Evolutionary conservation across 2,329 filamentous ascomycete genomes (phyloP), one percentile per base, ranked within the genome.

Genomic region (Xylaria sp.): DNA sequence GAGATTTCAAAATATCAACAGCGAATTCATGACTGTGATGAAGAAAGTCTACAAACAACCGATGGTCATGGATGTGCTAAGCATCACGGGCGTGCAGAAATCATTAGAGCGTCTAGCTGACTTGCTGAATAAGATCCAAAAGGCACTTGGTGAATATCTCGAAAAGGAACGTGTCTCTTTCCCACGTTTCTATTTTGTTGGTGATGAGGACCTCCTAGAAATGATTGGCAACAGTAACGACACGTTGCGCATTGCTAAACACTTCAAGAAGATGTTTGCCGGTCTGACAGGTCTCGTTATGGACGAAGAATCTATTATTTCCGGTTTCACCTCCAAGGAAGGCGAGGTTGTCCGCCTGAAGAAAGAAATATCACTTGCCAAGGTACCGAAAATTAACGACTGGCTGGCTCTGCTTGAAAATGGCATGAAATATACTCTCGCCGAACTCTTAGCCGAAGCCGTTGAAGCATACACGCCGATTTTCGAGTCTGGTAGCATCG

Each of bases 241-340:
- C 78, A 97, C 95, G 10, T 84, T 96, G 69, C 94, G 96, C 64
- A 97, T 99, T 74, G 94, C 96, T 49, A 99, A 99, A 80, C 97
- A 99, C 83, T 94, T 99, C 85, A 95, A 97, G 80, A 99, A 99
- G 86, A 99, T 99, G 96, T 99, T 99, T 85, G 96, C 97, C 72
- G 96, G 96, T 71, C 86, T 99, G 57, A 95, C 92, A 4, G 96
- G 96, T 3, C 87, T 99, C 43, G 85, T 94, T 51, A 95, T 98
- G 85, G 94, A 97, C 73, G 94, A 98, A 64, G 93, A 98, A 75
- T 89, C 90, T 31, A 90, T 93, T 71, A 98, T 99, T 72, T 91
- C 92, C 31, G 95, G 94, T 7, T 95, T 98, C 76, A 96, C 92
- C 2, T 99, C 96, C 0, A 98, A 97, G 78, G 97, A 99, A 81